Base-by-base conservation (phyloP, 805 yeast species). In the Nakazawaea pomicola region DNA sequence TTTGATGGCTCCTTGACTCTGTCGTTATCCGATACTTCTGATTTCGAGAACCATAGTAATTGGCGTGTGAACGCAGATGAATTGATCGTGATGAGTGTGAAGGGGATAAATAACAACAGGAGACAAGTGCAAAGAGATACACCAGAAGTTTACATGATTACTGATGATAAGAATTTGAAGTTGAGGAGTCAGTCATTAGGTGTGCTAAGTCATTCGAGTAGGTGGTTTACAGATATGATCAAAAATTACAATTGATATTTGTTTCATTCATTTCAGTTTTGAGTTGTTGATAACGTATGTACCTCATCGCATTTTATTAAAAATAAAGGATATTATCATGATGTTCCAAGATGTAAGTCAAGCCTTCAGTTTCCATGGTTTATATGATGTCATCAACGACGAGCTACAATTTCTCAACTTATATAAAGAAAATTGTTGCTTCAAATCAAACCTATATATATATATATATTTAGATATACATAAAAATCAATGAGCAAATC, bases 11-110 rank as follows among this genome's bases (percentile, higher is more conserved):
- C 83, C 3, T 68, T 74, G 32, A 86, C 89, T 0, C 66, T 76
- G 5, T 78, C 80, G 31, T 68, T 83, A 45, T 82, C 80, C 53
- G 91, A 83, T 56, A 80, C 85, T 5, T 59, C 78, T 15, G 91
- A 83, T 53, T 81, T 83, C 57, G 89, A 83, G 55, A 77, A 78
- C 52, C 82, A 82, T 52, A 74, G 78, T 33, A 74, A 76, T 33
- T 83, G 90, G 91, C 67, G 85, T 56, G 68, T 79, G 12, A 78
- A 74, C 49, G 83, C 84, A 7, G 91, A 83, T 57, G 87, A 81
- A 50, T 71, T 81, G 29, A 79, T 81, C 38, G 67, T 71, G 58
- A 76, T 71, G 56, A 74, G 69, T 29, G 64, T 67, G 55, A 69
- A 66, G 53, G 76, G 70, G 16, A 58, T 58, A 46, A 67, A 61